Evolutionary conservation across 176 grass and related monocot genomes (phyloP), one percentile per base, ranked within the genome.

Genomic region (Oryza brachyantha): DNA sequence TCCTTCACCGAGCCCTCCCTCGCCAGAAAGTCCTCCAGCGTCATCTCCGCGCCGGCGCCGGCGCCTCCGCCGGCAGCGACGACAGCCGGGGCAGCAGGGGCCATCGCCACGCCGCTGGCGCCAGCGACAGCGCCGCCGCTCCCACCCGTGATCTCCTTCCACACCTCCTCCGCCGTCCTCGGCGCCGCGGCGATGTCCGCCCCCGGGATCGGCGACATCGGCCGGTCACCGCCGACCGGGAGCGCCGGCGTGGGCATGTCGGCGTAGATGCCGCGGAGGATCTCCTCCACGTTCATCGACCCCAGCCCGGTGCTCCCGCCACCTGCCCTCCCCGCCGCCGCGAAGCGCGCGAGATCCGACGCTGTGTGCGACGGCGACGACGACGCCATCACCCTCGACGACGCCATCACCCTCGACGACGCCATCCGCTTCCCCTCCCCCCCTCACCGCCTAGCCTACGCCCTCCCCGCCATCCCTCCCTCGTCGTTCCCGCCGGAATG

Each of bases 241-340:
- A 19, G 35, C 63, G 78, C 63, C 78, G 64, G 81, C 67, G 36
- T 83, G 25, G 74, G 75, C 19, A 84, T 67, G 31, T 90, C 91
- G 50, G 22, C 34, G 73, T 90, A 89, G 13, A 93, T 81, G 61
- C 85, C 89, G 61, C 92, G 81, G 39, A 95, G 68, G 6, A 98
- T 76, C 80, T 95, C 96, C 61, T 98, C 96, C 83, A 98, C 81
- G 85, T 80, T 98, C 92, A 95, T 91, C 59, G 96, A 95, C 24
- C 96, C 92, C 29, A 98, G 66, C 21, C 75, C 74, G 66, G 73
- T 73, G 42, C 65, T 58, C 29, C 67, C 54, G 34, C 61, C 73
- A 10, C 77, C n/a, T 4, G 40, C 2, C 40, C 8, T 22, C 52
- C 8, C 71, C 64, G 75, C 62, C 64, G 78, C 62, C 43, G 85